phyloP scores from a whole-genome alignment of 2,329 filamentous ascomycete genomes.

The Grosmannia clavigera region DNA sequence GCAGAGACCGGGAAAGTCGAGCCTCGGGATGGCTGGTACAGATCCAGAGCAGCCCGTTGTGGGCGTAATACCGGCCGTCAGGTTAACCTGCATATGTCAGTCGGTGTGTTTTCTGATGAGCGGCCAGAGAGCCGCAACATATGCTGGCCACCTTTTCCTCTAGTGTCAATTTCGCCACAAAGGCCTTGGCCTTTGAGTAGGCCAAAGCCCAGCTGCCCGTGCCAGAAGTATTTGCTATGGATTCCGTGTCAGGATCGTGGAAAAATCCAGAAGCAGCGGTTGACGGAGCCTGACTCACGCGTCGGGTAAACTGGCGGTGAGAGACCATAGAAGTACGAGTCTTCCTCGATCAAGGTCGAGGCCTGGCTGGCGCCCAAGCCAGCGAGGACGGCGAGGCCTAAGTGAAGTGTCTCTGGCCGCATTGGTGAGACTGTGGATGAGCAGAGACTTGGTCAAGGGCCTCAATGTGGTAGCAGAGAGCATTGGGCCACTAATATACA shows the following conservation, averaged over 20 bases:
- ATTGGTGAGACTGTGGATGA: neutral
- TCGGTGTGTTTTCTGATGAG: neutral
- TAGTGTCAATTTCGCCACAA: slow-evolving; percentile 62
- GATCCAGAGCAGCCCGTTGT: slow-evolving; percentile 6
- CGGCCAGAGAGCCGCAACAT: no score
- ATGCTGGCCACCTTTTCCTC: slow-evolving; percentile 46
- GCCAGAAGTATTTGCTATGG: slow-evolving; percentile 38
- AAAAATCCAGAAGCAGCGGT: neutral
- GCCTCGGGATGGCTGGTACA: slow-evolving; percentile 12
- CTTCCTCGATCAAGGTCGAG: slow-evolving; percentile 20
- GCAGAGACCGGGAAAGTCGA: slow-evolving; percentile 30
- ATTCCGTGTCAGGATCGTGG: neutral
- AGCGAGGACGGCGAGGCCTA: slow-evolving; percentile 20
- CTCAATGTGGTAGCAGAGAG: neutral
- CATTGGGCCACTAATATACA: neutral
- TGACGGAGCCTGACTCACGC: slow-evolving; percentile 18
- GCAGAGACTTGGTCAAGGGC: neutral
- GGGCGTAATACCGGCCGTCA: slow-evolving; percentile 6
- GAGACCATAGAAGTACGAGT: slow-evolving; percentile 34
- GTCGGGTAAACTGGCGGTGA: slow-evolving; percentile 38
- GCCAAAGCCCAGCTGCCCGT: slow-evolving; percentile 55
- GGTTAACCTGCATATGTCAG: neutral
- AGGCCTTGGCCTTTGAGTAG: slow-evolving; percentile 51
- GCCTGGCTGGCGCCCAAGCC: slow-evolving; percentile 12
- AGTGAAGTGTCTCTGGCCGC: neutral